A percentile compares a stretch with the other conserved stretches of the same genome.
These are phyloP conservation scores for Schoenoplectus tabernaemontani DNA, from an alignment of 202 grass and related monocot species.

Conservation along the genomic window DNA sequence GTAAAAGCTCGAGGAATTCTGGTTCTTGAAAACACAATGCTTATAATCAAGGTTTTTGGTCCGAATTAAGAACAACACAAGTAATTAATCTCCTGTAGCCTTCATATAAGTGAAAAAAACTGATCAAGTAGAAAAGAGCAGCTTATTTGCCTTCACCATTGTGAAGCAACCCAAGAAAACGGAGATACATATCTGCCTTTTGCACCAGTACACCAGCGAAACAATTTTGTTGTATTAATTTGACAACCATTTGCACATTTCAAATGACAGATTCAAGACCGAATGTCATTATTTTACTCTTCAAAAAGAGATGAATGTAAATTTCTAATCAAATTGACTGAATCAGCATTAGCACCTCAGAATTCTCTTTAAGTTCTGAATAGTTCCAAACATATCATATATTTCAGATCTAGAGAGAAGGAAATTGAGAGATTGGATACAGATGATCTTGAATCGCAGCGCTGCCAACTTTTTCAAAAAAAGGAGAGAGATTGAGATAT, in stretches of 20 bases:
- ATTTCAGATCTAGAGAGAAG: not conserved
- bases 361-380: not conserved
- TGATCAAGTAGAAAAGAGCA: not conserved
- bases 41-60: not conserved
- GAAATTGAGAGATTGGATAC: not conserved
- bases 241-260: not conserved
- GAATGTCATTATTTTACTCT: not conserved
- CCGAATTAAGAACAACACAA: not conserved
- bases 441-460: no score
- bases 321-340: not conserved
- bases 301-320: not conserved
- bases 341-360: not conserved
- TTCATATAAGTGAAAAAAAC: not conserved
- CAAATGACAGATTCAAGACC: not conserved
- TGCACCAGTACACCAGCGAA: not conserved
- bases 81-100: no score
- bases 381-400: not conserved
- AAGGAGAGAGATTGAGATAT: no score
- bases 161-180: not conserved
- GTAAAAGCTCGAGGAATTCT: not conserved
- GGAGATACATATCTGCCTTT: not conserved
- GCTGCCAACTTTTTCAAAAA: no score
- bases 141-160: no score
- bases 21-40: not conserved
- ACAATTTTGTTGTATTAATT: not conserved